Conservation (phyloP, 352 stramenopile genomes). For the Peronospora destructor region DNA sequence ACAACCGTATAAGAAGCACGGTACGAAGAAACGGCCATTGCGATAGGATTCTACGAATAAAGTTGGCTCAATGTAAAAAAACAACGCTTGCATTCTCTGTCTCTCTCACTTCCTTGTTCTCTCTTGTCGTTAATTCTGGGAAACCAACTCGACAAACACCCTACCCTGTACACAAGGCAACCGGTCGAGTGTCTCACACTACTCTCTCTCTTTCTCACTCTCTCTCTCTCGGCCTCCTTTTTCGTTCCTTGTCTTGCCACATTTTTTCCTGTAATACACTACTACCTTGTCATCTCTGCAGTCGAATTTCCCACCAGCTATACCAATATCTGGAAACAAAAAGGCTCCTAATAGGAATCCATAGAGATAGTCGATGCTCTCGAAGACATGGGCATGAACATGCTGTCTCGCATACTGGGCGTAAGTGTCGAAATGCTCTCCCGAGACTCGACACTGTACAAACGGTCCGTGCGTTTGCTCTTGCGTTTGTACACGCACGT, state of each 20-base stretch:
- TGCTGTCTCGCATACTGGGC: conserved; percentile 66
- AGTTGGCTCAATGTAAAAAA: conserved; percentile 31
- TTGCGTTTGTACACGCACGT: conserved; percentile 87
- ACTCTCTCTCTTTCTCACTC: conserved; percentile 3
- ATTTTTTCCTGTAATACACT: conserved; percentile 32
- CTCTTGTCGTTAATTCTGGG: conserved; percentile 26
- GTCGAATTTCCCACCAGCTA: not conserved
- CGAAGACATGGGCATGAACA: conserved; percentile 51
- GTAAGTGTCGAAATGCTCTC: conserved; percentile 79
- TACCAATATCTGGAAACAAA: conserved; percentile 4
- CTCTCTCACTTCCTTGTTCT: conserved; percentile 6
- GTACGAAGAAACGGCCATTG: no score
- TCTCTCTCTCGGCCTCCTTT: not conserved
- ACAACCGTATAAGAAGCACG: no score
- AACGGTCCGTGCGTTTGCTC: conserved; percentile 67
- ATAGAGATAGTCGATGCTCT: conserved; percentile 69
- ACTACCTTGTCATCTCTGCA: conserved; percentile 19
- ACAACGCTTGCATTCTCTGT: conserved; percentile 31
- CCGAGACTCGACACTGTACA: conserved; percentile 52
- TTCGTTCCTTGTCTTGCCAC: not conserved
- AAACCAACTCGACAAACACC: conserved; percentile 19
- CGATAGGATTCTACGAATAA: no score
- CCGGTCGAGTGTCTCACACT: not conserved
- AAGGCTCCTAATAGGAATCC: conserved; percentile 35
- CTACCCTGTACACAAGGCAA: conserved; percentile 24